Base-by-base conservation (phyloP, 2,329 filamentous ascomycete species). In the Meredithiella fracta region DNA sequence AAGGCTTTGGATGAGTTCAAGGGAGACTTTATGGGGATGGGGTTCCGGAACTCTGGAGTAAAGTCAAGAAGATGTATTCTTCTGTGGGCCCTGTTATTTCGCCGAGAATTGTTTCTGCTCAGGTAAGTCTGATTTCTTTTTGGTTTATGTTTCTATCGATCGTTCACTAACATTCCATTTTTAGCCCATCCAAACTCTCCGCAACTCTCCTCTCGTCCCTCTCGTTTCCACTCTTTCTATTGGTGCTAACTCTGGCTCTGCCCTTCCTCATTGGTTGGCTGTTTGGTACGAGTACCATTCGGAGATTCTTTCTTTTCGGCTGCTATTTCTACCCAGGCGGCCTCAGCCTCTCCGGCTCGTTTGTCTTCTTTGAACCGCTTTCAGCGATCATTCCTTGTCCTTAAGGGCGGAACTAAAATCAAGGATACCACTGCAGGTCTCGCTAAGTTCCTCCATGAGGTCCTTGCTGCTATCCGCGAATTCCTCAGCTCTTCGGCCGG, bases 371-470 rank as follows among this genome's bases (percentile, higher is more conserved):
- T 83, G 60, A 82, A 75, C 59, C 73, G 80, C 6, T 68, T 84
- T 6, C 78, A 84, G 64, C 71, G 80, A 58, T 82, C 80, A 1
- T 69, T 73, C 38, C 69, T 80, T 3, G 73, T 73, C 22, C 71
- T 72, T 51, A 72, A 73, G 15, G 73, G 81, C 17, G 72, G 77
- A 11, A 72, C 73, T 6, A 74, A 81, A 3, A 72, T 75, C 0
- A 80, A 78, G 59, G 80, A 84, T 61, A 78, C 79, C 0, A 84
- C 80, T 1, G 72, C 74, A 3, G 70, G 71, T 55, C 69, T 79
- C 5, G 71, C 70, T 1, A 65, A 66, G 1, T 83, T 83, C 59
- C 65, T 83, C 3, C 62, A 54, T 9, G 51, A 52, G 6, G 31
- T 51, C 15, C 62, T 79, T 9, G 63, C 65, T 20, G 63, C 66